Evolutionary conservation across 148 eudicot genomes (phyloP), one percentile per base, ranked within the genome.

Genomic region (Vaccinium macrocarpon): DNA sequence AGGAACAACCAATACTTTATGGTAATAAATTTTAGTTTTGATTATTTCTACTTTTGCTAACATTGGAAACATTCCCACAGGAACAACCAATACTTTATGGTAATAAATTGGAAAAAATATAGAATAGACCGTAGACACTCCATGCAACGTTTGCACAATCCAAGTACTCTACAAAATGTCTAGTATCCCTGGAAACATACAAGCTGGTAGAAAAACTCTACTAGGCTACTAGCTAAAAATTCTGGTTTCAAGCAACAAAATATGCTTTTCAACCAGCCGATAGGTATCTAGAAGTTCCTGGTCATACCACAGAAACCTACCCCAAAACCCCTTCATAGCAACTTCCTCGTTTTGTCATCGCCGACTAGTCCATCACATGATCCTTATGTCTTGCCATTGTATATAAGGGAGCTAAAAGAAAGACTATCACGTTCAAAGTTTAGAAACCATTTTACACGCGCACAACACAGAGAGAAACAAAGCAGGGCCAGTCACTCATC

Each of bases 261-360:
- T 32, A 72, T 6, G 13, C 32, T 29, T 35, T 32, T 18, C 51
- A 73, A 73, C 77, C 11, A 75, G 77, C 77, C 25, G 42, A 18
- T 73, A 38, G 78, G 78, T 75, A 21, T 25, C 78, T 75, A 75
- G 6, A 75, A 75, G 19, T 75, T 46, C 23, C 78, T 46, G 27
- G 8, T 75, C 78, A 46, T 75, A 75, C 53, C 25, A 75, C 15
- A 75, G 51, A 38, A 42, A 19, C 12, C 77, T 38, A 42, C 13
- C 78, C 10, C 78, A 42, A 74, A 46, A 19, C 78, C 27, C 49
- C 32, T 32, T 35, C 49, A 38, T 42, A 46, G 78, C 23, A 74
- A 71, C 50, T 42, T 4, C n/a, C 51, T 74, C 78, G 19, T 42
- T 23, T 74, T 3, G 78, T 49, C 79, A 8, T 18, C 1, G 55